Percentiles rank a stretch among this genome's conserved stretches.
These are phyloP conservation scores for Cryphonectria naterciae DNA, from an alignment of 2,329 filamentous ascomycete genomes.

Conservation along the genomic window DNA sequence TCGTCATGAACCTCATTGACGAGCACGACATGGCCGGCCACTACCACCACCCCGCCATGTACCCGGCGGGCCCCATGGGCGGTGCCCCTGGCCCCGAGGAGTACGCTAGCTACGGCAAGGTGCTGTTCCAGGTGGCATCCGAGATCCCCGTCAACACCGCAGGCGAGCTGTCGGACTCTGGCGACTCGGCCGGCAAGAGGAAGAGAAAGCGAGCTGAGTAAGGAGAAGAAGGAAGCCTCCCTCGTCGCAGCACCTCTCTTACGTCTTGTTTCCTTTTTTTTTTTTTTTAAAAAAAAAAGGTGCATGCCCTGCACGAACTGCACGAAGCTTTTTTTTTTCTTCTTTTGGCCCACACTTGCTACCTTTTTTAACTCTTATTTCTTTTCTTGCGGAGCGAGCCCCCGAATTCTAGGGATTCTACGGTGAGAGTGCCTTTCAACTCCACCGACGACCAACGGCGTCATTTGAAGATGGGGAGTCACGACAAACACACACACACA, in stretches of 20 bases:
- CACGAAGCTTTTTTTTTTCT: constrained; percentile 34
- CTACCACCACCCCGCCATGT: constrained; percentile 42
- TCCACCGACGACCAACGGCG: constrained; percentile 26
- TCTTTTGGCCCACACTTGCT: constrained; percentile 38
- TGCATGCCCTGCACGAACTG: constrained; percentile 31
- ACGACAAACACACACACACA: constrained; percentile 14
- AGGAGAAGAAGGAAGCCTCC: constrained; percentile 8
- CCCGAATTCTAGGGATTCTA: constrained; percentile 32
- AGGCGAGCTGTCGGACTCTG: constrained; percentile 60
- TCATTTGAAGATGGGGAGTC: constrained; percentile 16
- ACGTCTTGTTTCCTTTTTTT: not conserved
- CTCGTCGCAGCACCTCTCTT: constrained; percentile 1
- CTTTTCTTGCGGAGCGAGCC: constrained; percentile 33
- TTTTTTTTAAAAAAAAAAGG: not conserved
- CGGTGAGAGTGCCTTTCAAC: constrained; percentile 25
- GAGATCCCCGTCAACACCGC: constrained; percentile 70
- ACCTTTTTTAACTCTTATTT: constrained; percentile 4
- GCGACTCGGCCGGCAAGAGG: constrained; percentile 63
- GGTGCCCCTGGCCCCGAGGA: constrained; percentile 61
- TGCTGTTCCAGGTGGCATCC: constrained; percentile 80
- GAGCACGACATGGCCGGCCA: constrained; percentile 58
- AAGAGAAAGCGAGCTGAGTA: constrained; percentile 78
- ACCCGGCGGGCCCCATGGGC: constrained; percentile 42
- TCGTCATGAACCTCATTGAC: constrained; percentile 88
- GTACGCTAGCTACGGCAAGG: constrained; percentile 70